These are phyloP conservation scores for Stagonosporopsis cucurbitacearum DNA, from an alignment of 2,329 filamentous ascomycete species.

Conservation along the genomic window DNA sequence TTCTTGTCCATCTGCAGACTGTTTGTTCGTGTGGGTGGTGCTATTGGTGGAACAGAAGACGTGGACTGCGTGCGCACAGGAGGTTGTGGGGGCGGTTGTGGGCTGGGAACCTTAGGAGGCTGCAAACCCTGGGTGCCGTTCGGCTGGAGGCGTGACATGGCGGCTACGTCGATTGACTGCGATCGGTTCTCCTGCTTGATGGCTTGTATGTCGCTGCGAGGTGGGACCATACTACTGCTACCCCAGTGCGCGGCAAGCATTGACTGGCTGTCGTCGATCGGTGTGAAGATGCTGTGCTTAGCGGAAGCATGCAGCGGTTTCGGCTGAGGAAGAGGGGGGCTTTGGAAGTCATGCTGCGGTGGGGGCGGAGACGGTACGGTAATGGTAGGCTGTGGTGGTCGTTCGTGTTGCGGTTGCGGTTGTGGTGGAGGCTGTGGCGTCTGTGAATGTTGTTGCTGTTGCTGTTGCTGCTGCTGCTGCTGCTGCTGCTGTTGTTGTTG, in stretches of 20 bases:
- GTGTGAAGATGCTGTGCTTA: slow-evolving; percentile 93
- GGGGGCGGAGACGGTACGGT: slow-evolving; percentile 57
- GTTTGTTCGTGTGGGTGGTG: slow-evolving; percentile 73
- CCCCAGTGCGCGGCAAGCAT: slow-evolving; percentile 81
- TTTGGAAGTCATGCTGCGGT: slow-evolving; percentile 61
- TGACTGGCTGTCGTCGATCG: slow-evolving; percentile 91
- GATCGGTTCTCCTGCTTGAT: slow-evolving; percentile 60
- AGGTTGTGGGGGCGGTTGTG: slow-evolving; percentile 46
- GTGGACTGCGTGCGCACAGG: slow-evolving; percentile 62
- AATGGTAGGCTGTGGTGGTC: slow-evolving; percentile 53
- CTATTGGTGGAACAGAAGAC: slow-evolving; percentile 71
- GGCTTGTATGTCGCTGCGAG: slow-evolving; percentile 52
- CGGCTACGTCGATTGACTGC: slow-evolving; percentile 69
- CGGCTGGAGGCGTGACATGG: slow-evolving; percentile 54
- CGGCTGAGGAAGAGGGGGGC: slow-evolving; percentile 64
- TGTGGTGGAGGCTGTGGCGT: slow-evolving; percentile 70
- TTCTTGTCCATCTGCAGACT: slow-evolving; percentile 73
- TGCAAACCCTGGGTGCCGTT: slow-evolving; percentile 60
- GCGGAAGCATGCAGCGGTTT: slow-evolving; percentile 69
- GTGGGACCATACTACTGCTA: slow-evolving; percentile 59
- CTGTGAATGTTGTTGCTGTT: slow-evolving; percentile 72
- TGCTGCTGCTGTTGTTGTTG: slow-evolving; percentile 60
- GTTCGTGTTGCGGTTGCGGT: slow-evolving; percentile 70
- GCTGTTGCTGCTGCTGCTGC: slow-evolving; percentile 72
- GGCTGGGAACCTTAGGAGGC: slow-evolving; percentile 46